Base-by-base conservation (phyloP, 2,329 filamentous ascomycete species). In the Aulographum hederae region DNA sequence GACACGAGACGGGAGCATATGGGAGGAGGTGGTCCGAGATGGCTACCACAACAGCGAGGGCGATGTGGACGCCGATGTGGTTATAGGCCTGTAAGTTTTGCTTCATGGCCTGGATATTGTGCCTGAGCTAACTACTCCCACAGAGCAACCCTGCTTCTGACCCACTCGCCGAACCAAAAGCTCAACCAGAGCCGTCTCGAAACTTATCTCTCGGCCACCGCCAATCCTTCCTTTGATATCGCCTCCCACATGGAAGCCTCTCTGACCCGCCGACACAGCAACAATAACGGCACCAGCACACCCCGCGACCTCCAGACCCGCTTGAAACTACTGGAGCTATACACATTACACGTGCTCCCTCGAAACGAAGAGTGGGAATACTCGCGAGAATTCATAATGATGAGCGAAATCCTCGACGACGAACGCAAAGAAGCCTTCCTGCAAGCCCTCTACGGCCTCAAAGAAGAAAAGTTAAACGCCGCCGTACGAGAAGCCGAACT, bases 281-380 rank as follows among this genome's bases (percentile, higher is more conserved):
- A 39, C 30, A 43, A 42, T 54, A 70, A 67, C 37, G 81, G 80
- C 36, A 74, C 82, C 26, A 74, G 82, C 47, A 91, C 82, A 0
- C 82, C 82, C 0, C 73, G 80, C 38, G 82, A 92, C 47, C 68
- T 93, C 21, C 76, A 79, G 42, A 74, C 81, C 4, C 69, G 84
- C 28, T 74, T 94, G 39, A 92, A 91, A 58, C 79, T 98, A 26
- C 69, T 98, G 31, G 89, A 98, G 56, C 65, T 98, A 6, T 98
- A 94, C 52, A 91, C 84, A 1, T 66, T 98, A 4, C 89, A 98
- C 48, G 81, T 95, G 5, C 69, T 98, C n/a, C 73, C 86, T 4
- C 69, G 82, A 32, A 95, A 94, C 43, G 74, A 81, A 34, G 84
- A 95, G 56, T 98, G 89, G 89, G 81, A 93, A 36, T 94, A 94